Conservation (phyloP, 208 protist species). For the Tritrichomonas musculus region DNA sequence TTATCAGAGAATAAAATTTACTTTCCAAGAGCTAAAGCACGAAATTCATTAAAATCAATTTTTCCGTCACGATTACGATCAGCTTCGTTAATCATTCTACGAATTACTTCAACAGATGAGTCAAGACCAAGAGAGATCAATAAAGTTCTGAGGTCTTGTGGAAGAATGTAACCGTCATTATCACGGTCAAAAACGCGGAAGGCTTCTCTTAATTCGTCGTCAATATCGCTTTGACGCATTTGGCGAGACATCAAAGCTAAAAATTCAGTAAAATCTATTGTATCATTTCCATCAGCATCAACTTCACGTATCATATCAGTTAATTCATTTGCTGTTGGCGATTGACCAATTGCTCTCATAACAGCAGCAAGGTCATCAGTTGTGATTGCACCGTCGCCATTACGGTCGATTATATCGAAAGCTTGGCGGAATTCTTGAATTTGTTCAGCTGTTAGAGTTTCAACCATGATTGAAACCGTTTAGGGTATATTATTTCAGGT, state of each 20-base stretch:
- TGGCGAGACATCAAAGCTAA: conserved; percentile 59
- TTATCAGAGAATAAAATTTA: too few species aligned
- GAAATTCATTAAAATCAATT: conserved; percentile 23
- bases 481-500: too few species aligned
- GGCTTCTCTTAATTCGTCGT: conserved; percentile 29
- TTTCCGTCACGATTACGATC: conserved; percentile 28
- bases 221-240: conserved; percentile 58
- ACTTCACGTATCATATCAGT: conserved; percentile 35
- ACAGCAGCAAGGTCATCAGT: conserved; percentile 30
- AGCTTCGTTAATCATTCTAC: conserved; percentile 33
- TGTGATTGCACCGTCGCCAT: conserved; percentile 34
- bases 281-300: conserved; percentile 45
- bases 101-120: neutral
- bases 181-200: conserved; percentile 26
- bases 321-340: conserved; percentile 19
- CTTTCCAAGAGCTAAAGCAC: neutral
- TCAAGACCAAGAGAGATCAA: conserved; percentile 5
- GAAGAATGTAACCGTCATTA: neutral
- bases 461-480: neutral
- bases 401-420: conserved; percentile 31
- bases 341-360: conserved; percentile 26
- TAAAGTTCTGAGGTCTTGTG: neutral
- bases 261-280: conserved; percentile 91
- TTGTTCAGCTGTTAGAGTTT: conserved; percentile 64
- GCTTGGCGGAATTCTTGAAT: conserved; percentile 52